A percentile compares a stretch with the other conserved stretches of the same genome.
Conservation (phyloP, 2,329 filamentous ascomycete species). For the Dothistroma septosporum region DNA sequence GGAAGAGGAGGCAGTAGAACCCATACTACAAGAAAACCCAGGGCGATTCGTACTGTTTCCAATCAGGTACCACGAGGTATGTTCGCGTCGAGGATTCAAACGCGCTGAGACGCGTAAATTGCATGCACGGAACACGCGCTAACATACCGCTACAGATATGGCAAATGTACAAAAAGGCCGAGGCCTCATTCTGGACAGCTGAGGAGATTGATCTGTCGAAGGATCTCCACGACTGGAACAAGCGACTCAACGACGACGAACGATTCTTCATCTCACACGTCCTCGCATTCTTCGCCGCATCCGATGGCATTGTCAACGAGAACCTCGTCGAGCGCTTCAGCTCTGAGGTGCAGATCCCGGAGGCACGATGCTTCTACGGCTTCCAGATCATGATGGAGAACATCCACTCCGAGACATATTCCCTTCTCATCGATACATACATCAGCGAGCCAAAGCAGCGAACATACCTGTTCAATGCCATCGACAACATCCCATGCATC, state of each 20-base stretch:
- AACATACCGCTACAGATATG: constrained; percentile 66
- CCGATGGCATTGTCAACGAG: constrained; percentile 98
- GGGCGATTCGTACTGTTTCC: constrained; percentile 96
- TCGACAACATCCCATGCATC: constrained; percentile 98
- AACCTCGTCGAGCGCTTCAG: constrained; percentile 98
- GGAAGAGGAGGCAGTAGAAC: constrained; percentile 74
- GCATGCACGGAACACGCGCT: constrained; percentile 20
- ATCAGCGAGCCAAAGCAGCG: constrained; percentile 96
- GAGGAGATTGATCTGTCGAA: constrained; percentile 99
- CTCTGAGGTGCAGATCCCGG: constrained; percentile 91
- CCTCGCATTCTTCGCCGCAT: constrained; percentile 97
- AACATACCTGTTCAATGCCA: constrained; percentile 93
- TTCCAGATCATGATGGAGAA: constrained; percentile 99
- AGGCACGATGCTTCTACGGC: constrained; percentile 98
- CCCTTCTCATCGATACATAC: constrained; percentile 96
- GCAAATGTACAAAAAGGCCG: constrained; percentile 99
- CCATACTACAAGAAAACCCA: constrained; percentile 89
- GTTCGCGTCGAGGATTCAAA: constrained; percentile 48
- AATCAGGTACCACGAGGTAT: constrained; percentile 98
- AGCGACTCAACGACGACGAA: constrained; percentile 93
- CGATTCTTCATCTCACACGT: constrained; percentile 98
- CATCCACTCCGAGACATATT: constrained; percentile 99
- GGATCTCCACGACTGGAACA: constrained; percentile 99
- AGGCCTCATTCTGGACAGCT: constrained; percentile 99
- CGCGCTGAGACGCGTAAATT: constrained; percentile 56